These are phyloP conservation scores for Xylaria sp. DNA, from an alignment of 2,329 filamentous ascomycete species.

Conservation along the genomic window DNA sequence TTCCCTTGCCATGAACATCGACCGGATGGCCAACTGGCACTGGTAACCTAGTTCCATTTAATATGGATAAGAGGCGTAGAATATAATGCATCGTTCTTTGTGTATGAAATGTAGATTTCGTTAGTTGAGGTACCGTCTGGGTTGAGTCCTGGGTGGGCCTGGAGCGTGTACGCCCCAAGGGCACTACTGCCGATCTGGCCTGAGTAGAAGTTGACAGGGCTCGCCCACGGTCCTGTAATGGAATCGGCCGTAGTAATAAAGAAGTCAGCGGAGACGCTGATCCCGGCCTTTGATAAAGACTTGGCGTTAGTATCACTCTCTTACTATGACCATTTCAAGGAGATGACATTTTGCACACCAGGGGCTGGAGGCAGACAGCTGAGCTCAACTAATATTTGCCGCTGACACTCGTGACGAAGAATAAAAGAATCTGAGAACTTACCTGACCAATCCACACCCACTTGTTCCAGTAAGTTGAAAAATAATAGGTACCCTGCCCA, in stretches of 20 bases:
- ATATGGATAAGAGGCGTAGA: constrained; percentile 37
- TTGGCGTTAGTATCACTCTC: not conserved
- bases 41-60: constrained; percentile 30
- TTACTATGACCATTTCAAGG: not conserved
- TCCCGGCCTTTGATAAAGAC: constrained; percentile 17
- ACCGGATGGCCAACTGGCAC: not conserved
- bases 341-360: not conserved
- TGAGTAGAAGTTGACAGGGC: constrained; percentile 33
- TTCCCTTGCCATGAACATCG: not conserved
- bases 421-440: not conserved
- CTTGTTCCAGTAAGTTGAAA: constrained; percentile 31
- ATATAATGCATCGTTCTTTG: constrained; percentile 34
- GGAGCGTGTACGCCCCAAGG: constrained; percentile 37
- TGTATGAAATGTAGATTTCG: constrained; percentile 40
- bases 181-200: constrained; percentile 28
- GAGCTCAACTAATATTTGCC: not conserved
- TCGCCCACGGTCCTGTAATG: constrained; percentile 39
- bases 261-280: constrained; percentile 39
- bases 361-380: not conserved
- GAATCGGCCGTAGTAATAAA: constrained; percentile 38
- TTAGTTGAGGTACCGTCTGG: constrained; percentile 26
- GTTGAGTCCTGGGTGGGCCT: constrained; percentile 38
- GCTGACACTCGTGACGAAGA: not conserved
- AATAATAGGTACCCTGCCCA: constrained; percentile 41
- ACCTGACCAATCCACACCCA: constrained; percentile 41